Base-by-base conservation (phyloP, 306 rosid genomes). In the Macrotyloma uniflorum region DNA sequence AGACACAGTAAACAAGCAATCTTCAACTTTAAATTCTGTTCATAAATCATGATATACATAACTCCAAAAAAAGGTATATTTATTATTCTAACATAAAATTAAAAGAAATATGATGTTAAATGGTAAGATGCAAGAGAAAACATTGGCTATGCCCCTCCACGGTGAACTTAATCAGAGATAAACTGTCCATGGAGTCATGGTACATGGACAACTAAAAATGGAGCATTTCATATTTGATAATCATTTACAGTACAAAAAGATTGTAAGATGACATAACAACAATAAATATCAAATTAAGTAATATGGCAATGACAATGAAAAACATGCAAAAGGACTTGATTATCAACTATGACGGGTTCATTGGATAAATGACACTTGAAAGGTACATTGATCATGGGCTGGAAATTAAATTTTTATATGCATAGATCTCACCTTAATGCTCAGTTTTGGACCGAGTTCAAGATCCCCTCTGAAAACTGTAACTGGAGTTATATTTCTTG, bases 401-500 rank as follows among this genome's bases (percentile, higher is more conserved):
- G 35, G 65, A 49, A 72, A 72, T 30, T 53, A 55, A 73, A 73
- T 38, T 28, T 46, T 53, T 16, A 81, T 19, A 54, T 61, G 74
- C 45, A 75, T 32, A 75, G 36, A 35, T 47, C 87, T 85, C 77
- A 94, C 98, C 97, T 92, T 92, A 85, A 94, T 90, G 85, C 81
- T 90, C 83, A 92, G 45, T 61, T 76, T 76, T 53, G 93, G 81
- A 86, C 91, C 79, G 36, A 94, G 26, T 85, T 92, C 98, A 66
- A 94, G 91, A 85, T 92, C 90, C 40, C 98, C 97, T 82, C 91
- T 89, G 77, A 87, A 94, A 80, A 88, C 64, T 28, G 98, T 90
- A 80, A 86, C 91, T 0, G 89, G 95, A 35, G 89, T 70, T 81
- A 92, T 79, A 72, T 82, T 90, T 51, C 97, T 88, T 69, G 98